Percentiles rank a stretch among this genome's conserved stretches.
Conservation (phyloP, 495 filamentous ascomycete species). For the Poronia punctata region DNA sequence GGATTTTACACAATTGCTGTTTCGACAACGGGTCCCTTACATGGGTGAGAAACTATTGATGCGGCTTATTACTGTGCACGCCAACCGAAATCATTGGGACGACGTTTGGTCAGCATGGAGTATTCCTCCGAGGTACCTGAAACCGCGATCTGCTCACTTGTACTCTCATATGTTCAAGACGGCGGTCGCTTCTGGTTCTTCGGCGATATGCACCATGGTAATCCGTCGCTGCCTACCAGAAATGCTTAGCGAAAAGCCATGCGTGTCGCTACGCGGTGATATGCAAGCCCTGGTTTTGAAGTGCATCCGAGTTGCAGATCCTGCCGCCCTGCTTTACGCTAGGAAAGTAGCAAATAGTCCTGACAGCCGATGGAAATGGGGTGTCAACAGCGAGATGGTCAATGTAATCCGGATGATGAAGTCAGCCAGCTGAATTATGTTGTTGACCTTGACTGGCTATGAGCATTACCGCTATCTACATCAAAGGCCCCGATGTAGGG, state of each 20-base stretch:
- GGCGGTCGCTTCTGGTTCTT: slow-evolving; percentile 42
- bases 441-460: too few species aligned
- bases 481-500: too few species aligned
- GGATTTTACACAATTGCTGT: slow-evolving; percentile 22
- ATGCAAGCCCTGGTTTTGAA: slow-evolving; percentile 35
- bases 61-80: slow-evolving; percentile 41
- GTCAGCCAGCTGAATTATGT: too few species aligned
- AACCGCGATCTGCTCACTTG: slow-evolving; percentile 44
- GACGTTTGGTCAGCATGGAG: slow-evolving; percentile 59
- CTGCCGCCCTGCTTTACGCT: too few species aligned
- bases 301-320: slow-evolving; percentile 50
- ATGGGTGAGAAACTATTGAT: slow-evolving; percentile 40
- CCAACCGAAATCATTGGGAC: slow-evolving; percentile 38
- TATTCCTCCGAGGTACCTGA: slow-evolving; percentile 41
- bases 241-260: slow-evolving; percentile 52
- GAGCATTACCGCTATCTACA: too few species aligned
- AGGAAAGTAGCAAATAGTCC: too few species aligned
- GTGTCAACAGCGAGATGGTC: too few species aligned
- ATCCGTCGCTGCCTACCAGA: slow-evolving; percentile 47
- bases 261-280: slow-evolving; percentile 37
- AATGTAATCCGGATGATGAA: too few species aligned
- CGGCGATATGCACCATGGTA: slow-evolving; percentile 39
- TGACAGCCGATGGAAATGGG: too few species aligned
- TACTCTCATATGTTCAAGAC: slow-evolving; percentile 51
- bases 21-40: slow-evolving; percentile 32